Base-by-base conservation (phyloP, 768 basidiomycete species). In the Sutorius australiensis region DNA sequence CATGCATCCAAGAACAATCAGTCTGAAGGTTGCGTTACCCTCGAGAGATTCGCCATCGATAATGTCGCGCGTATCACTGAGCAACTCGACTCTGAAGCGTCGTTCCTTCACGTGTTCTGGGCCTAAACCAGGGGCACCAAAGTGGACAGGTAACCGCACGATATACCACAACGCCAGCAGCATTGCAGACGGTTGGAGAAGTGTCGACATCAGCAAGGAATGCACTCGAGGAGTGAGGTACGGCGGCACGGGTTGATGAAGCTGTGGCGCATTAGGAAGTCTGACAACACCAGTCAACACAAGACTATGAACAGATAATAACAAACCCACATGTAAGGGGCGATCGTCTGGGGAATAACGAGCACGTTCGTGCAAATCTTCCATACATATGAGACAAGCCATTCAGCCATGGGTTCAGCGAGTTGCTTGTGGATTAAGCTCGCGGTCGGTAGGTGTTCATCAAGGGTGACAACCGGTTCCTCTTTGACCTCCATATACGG, bases 111-210 rank as follows among this genome's bases (percentile, higher is more conserved):
- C 69, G 38, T 77, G 74, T 54, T 84, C 84, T 14, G 73, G 59
- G 37, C 77, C 74, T 44, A 86, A 73, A 19, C 73, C 68, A 37
- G 76, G 68, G 3, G 77, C 79, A 24, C 77, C 79, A 59, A 87
- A 81, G 63, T 78, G 86, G 11, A 87, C 80, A 10, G 89, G 89
- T 17, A 92, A 75, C 45, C 82, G 84, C 34, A 82, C 81, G 48
- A 92, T 89, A 65, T 92, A 92, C 89, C 89, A 91, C 41, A 92
- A 58, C 3, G 87, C 85, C 48, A 92, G 73, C 55, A 91, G 77
- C 42, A 90, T 79, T 30, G 86, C 89, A 7, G 89, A 91, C 1
- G 89, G 89, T 63, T 92, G 89, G 47, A 92, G 72, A 40, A 92
- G 74, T 3, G 89, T 92, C 7, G 89, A 89, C 50, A 90, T 76